A percentile compares a stretch with the other conserved stretches of the same genome.
Conservation (phyloP, 495 filamentous ascomycete genomes). For the Penicillium robsamsonii region DNA sequence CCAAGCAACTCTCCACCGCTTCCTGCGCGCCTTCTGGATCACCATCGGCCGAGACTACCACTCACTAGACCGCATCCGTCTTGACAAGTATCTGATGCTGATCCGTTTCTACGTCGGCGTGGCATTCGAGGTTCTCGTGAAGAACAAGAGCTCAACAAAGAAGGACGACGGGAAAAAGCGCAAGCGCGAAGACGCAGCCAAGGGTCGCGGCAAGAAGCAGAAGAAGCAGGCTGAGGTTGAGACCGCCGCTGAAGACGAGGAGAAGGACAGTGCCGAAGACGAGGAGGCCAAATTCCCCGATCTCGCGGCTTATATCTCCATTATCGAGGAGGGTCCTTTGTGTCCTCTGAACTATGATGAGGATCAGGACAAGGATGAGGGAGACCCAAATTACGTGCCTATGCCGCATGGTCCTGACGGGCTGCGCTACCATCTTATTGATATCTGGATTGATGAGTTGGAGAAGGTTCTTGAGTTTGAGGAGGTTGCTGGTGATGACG, state of each 20-base stretch:
- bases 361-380: conserved; percentile 30
- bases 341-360: conserved; percentile 46
- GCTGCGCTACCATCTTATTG: conserved; percentile 79
- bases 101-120: conserved; percentile 73
- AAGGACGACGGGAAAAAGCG: conserved; percentile 27
- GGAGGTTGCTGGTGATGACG: conserved; percentile 29
- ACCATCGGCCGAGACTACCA: conserved; percentile 83
- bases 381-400: conserved; percentile 32
- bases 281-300: conserved; percentile 41
- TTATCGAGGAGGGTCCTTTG: conserved; percentile 44
- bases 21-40: conserved; percentile 81
- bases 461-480: conserved; percentile 63
- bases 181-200: conserved; percentile 27
- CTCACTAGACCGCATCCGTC: conserved; percentile 76
- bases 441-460: conserved; percentile 87
- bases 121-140: conserved; percentile 53
- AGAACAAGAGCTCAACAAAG: conserved; percentile 21
- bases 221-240: conserved; percentile 24
- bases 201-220: conserved; percentile 47
- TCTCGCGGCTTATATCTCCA: conserved; percentile 41
- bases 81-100: conserved; percentile 91
- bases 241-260: conserved; percentile 11
- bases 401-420: conserved; percentile 67
- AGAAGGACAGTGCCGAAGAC: conserved; percentile 22
- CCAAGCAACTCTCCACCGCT: conserved; percentile 47